Evolutionary conservation across 768 basidiomycete genomes (phyloP).

Genomic region (Mycena leptocephala): DNA sequence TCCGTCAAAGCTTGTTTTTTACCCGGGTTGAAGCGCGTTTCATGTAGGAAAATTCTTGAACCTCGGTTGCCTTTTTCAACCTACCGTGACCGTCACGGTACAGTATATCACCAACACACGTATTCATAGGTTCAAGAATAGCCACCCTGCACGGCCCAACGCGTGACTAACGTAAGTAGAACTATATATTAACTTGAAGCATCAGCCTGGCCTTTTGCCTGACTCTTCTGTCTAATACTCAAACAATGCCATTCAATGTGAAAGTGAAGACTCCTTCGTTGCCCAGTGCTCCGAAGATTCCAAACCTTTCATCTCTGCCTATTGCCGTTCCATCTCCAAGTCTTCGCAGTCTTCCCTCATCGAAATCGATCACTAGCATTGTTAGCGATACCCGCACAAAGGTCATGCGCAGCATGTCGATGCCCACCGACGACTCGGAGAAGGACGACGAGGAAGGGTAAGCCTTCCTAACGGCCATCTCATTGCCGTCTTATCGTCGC

Average conservation of each 20-base stretch:
- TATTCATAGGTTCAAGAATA: no score
- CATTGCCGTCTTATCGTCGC: not conserved
- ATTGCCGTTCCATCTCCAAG: slow-evolving; percentile 13
- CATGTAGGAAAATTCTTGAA: no score
- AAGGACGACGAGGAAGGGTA: slow-evolving; percentile 14
- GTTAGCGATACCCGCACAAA: slow-evolving; percentile 8
- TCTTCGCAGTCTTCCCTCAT: slow-evolving; percentile 19
- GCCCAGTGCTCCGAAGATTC: slow-evolving; percentile 18
- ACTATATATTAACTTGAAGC: no score
- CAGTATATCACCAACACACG: no score
- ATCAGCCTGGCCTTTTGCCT: no score
- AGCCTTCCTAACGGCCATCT: not conserved
- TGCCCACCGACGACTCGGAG: not conserved
- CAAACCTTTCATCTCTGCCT: slow-evolving; percentile 13
- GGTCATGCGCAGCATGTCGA: slow-evolving; percentile 14
- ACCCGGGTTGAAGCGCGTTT: no score
- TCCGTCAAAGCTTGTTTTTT: no score
- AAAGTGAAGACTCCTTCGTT: slow-evolving; percentile 15
- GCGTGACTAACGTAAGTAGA: no score
- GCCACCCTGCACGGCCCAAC: no score
- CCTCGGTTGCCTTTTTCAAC: no score
- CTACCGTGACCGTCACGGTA: no score
- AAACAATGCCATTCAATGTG: not conserved
- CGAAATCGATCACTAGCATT: slow-evolving; percentile 1
- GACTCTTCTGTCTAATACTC: not conserved